phyloP scores from a whole-genome alignment of 345 rosid species.

The Leavenworthia alabamica region DNA sequence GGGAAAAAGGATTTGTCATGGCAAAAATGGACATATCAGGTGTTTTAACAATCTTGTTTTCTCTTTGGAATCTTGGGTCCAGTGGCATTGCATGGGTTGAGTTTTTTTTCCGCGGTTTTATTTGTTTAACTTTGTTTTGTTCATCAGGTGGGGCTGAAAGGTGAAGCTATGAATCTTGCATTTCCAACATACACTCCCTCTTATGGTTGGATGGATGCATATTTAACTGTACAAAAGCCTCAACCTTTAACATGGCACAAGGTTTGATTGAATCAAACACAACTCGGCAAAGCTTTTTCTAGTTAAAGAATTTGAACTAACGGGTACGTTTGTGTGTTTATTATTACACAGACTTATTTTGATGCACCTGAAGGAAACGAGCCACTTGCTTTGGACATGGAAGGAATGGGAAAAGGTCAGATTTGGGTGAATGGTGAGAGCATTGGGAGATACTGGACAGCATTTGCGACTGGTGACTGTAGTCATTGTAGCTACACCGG shows the following conservation, averaged over 20 bases:
- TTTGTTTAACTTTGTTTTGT: constrained; percentile 3
- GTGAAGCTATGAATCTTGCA: constrained; percentile 84
- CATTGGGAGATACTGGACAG: constrained; percentile 96
- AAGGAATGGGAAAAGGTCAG: constrained; percentile 96
- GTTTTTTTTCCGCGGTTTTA: not conserved
- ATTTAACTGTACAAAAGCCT: constrained; percentile 54
- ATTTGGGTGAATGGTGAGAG: constrained; percentile 94
- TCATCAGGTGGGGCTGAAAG: constrained; percentile 89
- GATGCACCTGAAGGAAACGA: constrained; percentile 90
- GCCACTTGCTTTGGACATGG: constrained; percentile 93
- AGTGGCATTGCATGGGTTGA: too few species aligned
- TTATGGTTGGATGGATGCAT: constrained; percentile 66
- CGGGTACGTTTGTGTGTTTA: not conserved
- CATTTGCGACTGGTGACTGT: constrained; percentile 75
- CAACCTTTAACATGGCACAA: constrained; percentile 96
- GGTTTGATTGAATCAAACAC: constrained; percentile 34
- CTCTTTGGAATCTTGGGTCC: too few species aligned
- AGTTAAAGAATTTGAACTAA: not conserved
- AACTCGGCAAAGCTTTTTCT: not conserved
- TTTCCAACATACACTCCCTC: constrained; percentile 59
- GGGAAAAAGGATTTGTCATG: constrained; percentile 88
- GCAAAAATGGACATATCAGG: constrained; percentile 99
- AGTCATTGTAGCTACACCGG: constrained; percentile 71
- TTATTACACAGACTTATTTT: constrained; percentile 69
- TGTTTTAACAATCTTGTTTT: constrained; percentile 12